Evolutionary conservation across 768 basidiomycete genomes (phyloP).

Genomic region (Gyrodon lividus): DNA sequence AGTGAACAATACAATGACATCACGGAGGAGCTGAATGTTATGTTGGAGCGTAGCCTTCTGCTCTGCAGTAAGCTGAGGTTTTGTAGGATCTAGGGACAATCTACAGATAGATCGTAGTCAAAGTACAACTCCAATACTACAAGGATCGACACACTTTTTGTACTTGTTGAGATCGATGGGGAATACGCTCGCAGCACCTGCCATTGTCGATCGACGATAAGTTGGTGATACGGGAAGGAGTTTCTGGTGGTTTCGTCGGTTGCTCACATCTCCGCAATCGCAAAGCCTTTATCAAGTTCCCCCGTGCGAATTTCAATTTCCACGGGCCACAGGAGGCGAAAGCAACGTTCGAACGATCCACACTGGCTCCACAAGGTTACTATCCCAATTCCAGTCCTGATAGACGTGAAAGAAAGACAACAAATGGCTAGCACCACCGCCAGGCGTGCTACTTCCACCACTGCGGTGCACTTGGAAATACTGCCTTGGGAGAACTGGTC

Average conservation of each 20-base stretch:
- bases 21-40: slow-evolving; percentile 81
- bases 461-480: slow-evolving; percentile 10
- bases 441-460: slow-evolving; percentile 8
- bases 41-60: slow-evolving; percentile 55
- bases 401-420: not conserved
- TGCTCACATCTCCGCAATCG: slow-evolving; percentile 3
- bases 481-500: slow-evolving; percentile 6
- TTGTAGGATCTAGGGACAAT: slow-evolving; percentile 69
- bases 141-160: slow-evolving; percentile 53
- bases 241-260: not conserved
- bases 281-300: slow-evolving; percentile 20
- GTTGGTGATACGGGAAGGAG: not conserved
- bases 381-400: not conserved
- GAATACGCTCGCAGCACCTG: slow-evolving; percentile 48
- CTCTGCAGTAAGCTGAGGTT: slow-evolving; percentile 59
- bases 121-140: not conserved
- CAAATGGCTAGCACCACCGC: not conserved
- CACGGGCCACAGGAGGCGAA: not conserved
- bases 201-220: slow-evolving; percentile 31
- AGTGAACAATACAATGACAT: slow-evolving; percentile 84
- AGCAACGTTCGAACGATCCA: slow-evolving; percentile 19
- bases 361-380: slow-evolving; percentile 7
- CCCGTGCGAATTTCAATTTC: slow-evolving; percentile 26
- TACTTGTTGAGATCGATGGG: slow-evolving; percentile 78
- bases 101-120: slow-evolving; percentile 36